These are phyloP conservation scores for Ascochyta viciae-villosae DNA, from an alignment of 2,329 filamentous ascomycete genomes.

Conservation along the genomic window DNA sequence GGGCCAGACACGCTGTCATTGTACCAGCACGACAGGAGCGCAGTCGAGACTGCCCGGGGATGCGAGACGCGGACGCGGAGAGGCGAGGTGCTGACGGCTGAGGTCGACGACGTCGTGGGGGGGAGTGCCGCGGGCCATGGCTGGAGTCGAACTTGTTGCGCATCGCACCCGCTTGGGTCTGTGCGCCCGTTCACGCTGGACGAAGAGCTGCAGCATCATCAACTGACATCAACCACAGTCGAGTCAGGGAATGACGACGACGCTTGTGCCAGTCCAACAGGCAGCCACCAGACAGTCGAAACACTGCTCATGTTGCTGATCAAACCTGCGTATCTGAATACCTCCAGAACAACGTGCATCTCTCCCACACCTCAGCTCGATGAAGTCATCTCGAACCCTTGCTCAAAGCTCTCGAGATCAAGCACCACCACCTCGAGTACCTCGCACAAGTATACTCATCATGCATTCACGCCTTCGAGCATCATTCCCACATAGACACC, in stretches of 20 bases:
- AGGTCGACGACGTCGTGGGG: conserved; percentile 11
- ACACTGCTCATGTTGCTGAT: too few relatives aligned
- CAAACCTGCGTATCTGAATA: too few relatives aligned
- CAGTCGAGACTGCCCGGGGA: conserved; percentile 37
- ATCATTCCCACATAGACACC: not conserved
- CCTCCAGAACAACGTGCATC: not conserved
- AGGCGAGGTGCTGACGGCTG: conserved; percentile 12
- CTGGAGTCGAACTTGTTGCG: not conserved
- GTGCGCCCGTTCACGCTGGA: too few relatives aligned
- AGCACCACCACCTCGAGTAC: not conserved
- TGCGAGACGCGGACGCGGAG: conserved; percentile 15
- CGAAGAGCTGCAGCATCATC: not conserved
- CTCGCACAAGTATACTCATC: not conserved
- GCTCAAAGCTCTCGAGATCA: conserved; percentile 9
- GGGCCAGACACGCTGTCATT: conserved; percentile 38
- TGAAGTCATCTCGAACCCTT: conserved; percentile 19
- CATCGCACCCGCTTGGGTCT: not conserved
- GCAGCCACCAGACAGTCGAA: too few relatives aligned
- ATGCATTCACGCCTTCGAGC: too few relatives aligned
- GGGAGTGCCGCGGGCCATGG: not conserved
- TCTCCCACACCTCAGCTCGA: not conserved
- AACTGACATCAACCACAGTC: not conserved
- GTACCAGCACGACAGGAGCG: conserved; percentile 48
- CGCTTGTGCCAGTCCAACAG: too few relatives aligned
- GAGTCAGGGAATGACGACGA: not conserved